Evolutionary conservation across 176 grass and related monocot genomes (phyloP).

Genomic region (Triticum urartu): DNA sequence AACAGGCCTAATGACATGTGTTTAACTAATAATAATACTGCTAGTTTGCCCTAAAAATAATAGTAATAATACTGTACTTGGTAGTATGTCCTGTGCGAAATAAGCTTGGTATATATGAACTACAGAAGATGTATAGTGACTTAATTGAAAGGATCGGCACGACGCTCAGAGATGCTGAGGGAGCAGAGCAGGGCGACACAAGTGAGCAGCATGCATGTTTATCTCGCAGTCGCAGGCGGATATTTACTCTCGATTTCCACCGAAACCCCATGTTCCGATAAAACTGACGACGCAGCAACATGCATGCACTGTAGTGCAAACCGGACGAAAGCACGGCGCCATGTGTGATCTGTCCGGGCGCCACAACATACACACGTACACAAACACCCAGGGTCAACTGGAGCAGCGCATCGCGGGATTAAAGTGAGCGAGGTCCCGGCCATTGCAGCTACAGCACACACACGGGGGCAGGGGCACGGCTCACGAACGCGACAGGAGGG

Average conservation of each 20-base stretch:
- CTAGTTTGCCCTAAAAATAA: no score
- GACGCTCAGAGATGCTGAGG: background rate
- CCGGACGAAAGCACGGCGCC: background rate
- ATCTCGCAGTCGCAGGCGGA: background rate
- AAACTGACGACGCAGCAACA: background rate
- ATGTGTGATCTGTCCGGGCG: background rate
- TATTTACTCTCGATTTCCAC: background rate
- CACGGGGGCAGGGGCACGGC: background rate
- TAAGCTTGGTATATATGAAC: no score
- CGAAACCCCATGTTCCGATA: background rate
- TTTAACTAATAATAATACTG: no score
- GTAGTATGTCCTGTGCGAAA: no score
- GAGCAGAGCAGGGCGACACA: no score
- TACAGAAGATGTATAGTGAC: no score
- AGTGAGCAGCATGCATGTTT: background rate
- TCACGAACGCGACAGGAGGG: background rate
- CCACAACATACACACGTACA: background rate
- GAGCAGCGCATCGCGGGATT: background rate
- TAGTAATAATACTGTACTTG: no score
- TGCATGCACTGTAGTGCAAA: background rate
- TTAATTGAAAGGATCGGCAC: background rate
- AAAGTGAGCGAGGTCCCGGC: background rate
- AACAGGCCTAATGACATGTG: background rate
- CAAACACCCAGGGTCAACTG: conserved; percentile 21
- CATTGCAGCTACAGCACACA: no score